Conservation (phyloP, 1,284 basidiomycete species). For the Cryptococcus sp. region DNA sequence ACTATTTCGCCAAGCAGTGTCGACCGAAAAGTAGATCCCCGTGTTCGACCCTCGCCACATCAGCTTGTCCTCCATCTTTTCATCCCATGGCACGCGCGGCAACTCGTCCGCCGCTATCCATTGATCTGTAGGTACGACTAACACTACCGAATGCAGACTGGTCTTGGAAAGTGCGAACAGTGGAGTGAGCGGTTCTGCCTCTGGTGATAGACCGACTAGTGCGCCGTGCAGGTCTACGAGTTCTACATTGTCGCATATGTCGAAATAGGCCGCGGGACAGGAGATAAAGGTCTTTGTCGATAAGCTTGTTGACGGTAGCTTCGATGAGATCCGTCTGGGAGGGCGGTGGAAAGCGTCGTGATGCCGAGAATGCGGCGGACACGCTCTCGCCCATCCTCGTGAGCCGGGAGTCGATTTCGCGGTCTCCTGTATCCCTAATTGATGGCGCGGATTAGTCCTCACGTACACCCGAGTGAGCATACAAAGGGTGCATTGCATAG, state of each 20-base stretch:
- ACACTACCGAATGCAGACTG: conserved; percentile 44
- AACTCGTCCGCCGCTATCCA: conserved; percentile 28
- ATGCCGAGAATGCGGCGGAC: too few relatives aligned
- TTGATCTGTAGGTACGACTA: conserved; percentile 51
- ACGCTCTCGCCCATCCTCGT: too few relatives aligned
- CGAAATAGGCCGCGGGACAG: conserved; percentile 33
- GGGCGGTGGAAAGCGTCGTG: too few relatives aligned
- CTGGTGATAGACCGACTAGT: conserved; percentile 33
- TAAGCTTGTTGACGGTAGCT: too few relatives aligned
- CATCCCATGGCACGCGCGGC: conserved; percentile 33
- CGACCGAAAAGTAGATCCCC: conserved; percentile 29
- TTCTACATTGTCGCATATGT: conserved; percentile 44
- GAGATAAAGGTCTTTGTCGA: conserved; percentile 42
- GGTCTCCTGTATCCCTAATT: too few relatives aligned
- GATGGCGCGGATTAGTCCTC: too few relatives aligned
- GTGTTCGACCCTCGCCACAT: conserved; percentile 52
- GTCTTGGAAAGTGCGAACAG: conserved; percentile 50
- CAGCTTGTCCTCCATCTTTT: conserved; percentile 30
- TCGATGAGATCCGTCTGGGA: too few relatives aligned
- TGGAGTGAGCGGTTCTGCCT: conserved; percentile 31
- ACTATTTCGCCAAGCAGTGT: conserved; percentile 36
- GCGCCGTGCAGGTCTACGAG: conserved; percentile 40
- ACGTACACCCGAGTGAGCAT: too few relatives aligned
- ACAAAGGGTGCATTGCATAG: too few relatives aligned
- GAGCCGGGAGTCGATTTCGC: too few relatives aligned